Evolutionary conservation across 2,329 filamentous ascomycete genomes (phyloP), one percentile per base, ranked within the genome.

Genomic region (Cladophialophora carrionii): DNA sequence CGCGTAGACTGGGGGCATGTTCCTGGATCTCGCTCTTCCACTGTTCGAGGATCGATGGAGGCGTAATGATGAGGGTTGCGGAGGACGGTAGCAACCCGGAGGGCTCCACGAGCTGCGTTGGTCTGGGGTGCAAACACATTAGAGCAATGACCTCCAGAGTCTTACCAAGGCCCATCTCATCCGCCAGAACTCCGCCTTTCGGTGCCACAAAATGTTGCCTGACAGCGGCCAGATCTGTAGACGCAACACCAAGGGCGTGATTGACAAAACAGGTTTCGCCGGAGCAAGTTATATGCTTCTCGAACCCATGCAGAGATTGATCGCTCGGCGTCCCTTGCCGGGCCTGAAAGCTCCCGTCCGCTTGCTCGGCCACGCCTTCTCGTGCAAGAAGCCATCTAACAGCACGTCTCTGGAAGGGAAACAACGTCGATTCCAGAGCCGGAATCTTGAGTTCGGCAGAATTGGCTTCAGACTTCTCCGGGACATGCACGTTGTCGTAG

Each of bases 11-110:
- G 5, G 87, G 85, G 4, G 85, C 83, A 76, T 88, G 86, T 2
- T 75, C 76, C 29, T 77, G 72, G n/a, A 89, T 75, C 72, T 89
- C 87, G 59, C 82, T 81, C 67, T 82, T 82, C 87, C 87, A 89
- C 72, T 89, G 87, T 60, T 86, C 80, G 5, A 88, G 76, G 51
- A 89, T 87, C 1, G 85, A 82, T 6, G 80, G 78, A 4, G 87
- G 87, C 1, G 85, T 87, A 64, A 88, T 86, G 61, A 89, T 88
- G 51, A 89, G 77, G 1, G 86, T 88, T 1, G 85, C 84, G 20
- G 79, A 76, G 37, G 85, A 86, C 51, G 70, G 70, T 56, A 68
- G 73, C 48, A 80, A 65, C 4, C 70, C 70, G 29, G 72, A 70
- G 24, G 65, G 68, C 51, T 71, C 64, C 2, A 52, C n/a, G 24